Base-by-base conservation (phyloP, 225 moss, liverwort and hornwort genomes). In the Sphagnum tenellum region DNA sequence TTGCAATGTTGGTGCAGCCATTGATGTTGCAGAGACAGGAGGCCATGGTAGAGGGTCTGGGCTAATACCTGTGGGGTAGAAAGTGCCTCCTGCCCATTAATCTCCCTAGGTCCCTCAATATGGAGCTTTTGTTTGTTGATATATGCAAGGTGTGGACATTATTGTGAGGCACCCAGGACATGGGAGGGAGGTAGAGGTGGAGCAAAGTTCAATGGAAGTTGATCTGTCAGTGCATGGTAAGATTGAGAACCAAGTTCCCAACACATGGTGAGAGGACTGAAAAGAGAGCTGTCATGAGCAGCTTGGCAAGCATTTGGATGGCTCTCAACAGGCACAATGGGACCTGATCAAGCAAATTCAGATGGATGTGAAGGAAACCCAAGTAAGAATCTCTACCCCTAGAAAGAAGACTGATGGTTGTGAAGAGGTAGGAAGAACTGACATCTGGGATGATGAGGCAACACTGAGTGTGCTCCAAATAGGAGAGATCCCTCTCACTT, bases 61-160 rank as follows among this genome's bases (percentile, higher is more conserved):
- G 62, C 71, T 62, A 76, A 77, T 79, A 14, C 77, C 78, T 67
- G 80, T 56, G 56, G 79, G 69, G 65, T 77, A 82, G 66, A 77
- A 70, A 56, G 72, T 84, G 64, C 65, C 79, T 51, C 73, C 56
- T 72, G 77, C 57, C 58, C 77, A 60, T 51, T 72, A 77, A 3
- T 45, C 57, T 72, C 77, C 72, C 67, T 71, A 70, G 72, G 80
- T 77, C 51, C 69, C 54, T 44, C 72, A 46, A 68, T 72, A 77
- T 55, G 68, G 60, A 77, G 56, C 67, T 63, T 66, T 76, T 70
- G 72, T 54, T 69, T 79, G 83, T 61, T 72, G 83, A 71, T 84
- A 82, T 65, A 29, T 29, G 82, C 61, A 76, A 52, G 52, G 29
- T 69, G 66, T 48, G 70, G 63, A 6, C 29, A 29, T 29, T 58